Evolutionary conservation across 2,329 filamentous ascomycete species (phyloP).

Genomic region (Fusarium lateritium): DNA sequence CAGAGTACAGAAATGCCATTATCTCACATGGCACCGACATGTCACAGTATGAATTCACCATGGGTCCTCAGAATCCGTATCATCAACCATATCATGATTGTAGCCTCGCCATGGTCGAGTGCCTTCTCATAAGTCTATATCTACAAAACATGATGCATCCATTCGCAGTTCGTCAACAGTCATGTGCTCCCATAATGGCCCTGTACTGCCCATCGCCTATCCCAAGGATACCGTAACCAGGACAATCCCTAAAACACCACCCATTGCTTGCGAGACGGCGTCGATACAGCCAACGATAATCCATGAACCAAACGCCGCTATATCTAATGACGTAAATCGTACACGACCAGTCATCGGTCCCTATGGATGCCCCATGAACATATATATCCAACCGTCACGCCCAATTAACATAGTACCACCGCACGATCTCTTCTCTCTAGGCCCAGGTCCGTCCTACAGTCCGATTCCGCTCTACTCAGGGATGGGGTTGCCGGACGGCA

Average conservation of each 20-base stretch:
- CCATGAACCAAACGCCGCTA: constrained; percentile 52
- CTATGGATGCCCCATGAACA: constrained; percentile 43
- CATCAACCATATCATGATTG: constrained; percentile 33
- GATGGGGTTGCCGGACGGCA: constrained; percentile 51
- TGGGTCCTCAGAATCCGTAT: constrained; percentile 2
- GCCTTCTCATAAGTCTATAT: constrained; percentile 33
- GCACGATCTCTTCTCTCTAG: constrained; percentile 9
- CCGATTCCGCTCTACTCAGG: constrained; percentile 51
- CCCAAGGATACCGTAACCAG: constrained; percentile 33
- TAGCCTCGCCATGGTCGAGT: constrained; percentile 30
- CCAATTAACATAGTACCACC: constrained; percentile 39
- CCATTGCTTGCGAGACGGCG: constrained; percentile 44
- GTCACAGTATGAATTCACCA: neutral
- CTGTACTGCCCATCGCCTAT: constrained; percentile 27
- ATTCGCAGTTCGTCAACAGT: constrained; percentile 35
- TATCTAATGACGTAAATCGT: constrained; percentile 52
- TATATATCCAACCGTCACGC: constrained; percentile 48
- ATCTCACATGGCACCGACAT: neutral
- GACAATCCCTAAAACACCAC: constrained; percentile 31
- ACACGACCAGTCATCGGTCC: constrained; percentile 49
- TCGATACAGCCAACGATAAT: constrained; percentile 49
- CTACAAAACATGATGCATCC: constrained; percentile 33
- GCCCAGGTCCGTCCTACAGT: constrained; percentile 15
- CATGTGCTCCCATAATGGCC: constrained; percentile 38
- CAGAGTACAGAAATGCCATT: neutral